These are phyloP conservation scores for Verticillium dahliae DNA, from an alignment of 2,329 filamentous ascomycete species.

Conservation along the genomic window DNA sequence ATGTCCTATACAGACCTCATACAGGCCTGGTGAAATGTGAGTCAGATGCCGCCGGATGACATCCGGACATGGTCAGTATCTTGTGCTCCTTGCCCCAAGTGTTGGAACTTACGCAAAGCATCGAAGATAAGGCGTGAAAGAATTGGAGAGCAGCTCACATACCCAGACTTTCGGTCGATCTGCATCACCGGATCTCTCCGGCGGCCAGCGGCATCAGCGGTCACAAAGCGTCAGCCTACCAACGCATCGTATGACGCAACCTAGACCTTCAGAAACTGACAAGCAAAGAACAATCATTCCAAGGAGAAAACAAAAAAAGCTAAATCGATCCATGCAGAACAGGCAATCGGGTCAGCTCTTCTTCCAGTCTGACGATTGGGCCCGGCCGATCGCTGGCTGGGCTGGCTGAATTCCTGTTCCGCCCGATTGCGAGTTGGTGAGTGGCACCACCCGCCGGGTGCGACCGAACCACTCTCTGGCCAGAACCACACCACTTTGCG, in stretches of 20 bases:
- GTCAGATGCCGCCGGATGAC: too few relatives aligned
- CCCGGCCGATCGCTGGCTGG: background rate
- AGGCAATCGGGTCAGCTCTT: background rate
- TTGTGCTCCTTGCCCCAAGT: too few relatives aligned
- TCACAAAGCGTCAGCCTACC: background rate
- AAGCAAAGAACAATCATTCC: background rate
- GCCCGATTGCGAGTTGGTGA: background rate
- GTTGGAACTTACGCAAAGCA: too few relatives aligned
- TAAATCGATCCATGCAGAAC: background rate
- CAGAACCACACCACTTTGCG: background rate
- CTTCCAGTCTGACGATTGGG: background rate
- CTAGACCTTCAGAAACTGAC: background rate
- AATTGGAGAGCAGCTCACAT: too few relatives aligned
- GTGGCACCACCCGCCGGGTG: background rate
- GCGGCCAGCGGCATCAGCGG: too few relatives aligned
- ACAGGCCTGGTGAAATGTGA: too few relatives aligned
- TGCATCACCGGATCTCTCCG: too few relatives aligned
- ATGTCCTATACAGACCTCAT: too few relatives aligned
- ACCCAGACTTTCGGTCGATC: too few relatives aligned
- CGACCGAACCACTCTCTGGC: background rate
- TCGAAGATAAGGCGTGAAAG: too few relatives aligned
- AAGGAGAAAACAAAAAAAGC: background rate
- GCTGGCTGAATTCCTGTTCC: background rate
- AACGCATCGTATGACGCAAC: background rate
- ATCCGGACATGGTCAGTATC: too few relatives aligned